These are phyloP conservation scores for Fusarium devonianum DNA, from an alignment of 2,329 filamentous ascomycete species.

Conservation along the genomic window DNA sequence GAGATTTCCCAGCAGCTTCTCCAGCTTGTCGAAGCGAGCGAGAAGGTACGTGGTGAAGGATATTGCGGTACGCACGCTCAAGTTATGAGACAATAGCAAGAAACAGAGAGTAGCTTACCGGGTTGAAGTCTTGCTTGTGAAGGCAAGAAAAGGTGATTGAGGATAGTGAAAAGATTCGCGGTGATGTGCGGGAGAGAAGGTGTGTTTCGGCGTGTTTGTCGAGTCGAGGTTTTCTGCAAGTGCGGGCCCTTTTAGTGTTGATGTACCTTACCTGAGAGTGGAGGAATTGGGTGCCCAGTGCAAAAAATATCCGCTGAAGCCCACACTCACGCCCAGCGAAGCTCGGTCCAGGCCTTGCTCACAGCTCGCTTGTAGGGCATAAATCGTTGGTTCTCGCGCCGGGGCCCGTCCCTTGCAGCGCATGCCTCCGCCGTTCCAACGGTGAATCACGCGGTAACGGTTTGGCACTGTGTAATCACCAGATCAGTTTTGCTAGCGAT, in stretches of 20 bases:
- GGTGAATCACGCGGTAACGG: background rate
- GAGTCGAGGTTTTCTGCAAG: conserved; percentile 37
- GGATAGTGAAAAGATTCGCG: conserved; percentile 27
- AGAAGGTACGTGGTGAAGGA: background rate
- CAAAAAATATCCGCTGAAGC: conserved; percentile 4
- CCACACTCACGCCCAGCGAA: conserved; percentile 16
- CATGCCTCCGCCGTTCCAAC: conserved; percentile 23
- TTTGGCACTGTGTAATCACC: conserved; percentile 35
- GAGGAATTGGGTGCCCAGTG: conserved; percentile 12
- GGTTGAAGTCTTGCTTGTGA: conserved; percentile 4
- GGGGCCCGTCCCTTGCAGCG: conserved; percentile 35
- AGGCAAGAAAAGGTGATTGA: conserved; percentile 11
- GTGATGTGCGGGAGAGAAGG: conserved; percentile 30
- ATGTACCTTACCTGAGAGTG: conserved; percentile 25
- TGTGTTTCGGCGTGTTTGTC: conserved; percentile 30
- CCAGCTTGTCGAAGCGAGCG: conserved; percentile 20
- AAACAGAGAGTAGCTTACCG: conserved; percentile 12
- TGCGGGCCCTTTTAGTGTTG: conserved; percentile 34
- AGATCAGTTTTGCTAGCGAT: conserved; percentile 14
- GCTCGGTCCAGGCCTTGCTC: conserved; percentile 16
- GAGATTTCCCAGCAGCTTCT: conserved; percentile 40
- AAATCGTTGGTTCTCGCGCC: conserved; percentile 35
- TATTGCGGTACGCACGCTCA: background rate
- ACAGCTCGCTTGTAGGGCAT: conserved; percentile 35
- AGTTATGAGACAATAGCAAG: background rate